Evolutionary conservation across 768 basidiomycete genomes (phyloP).

Genomic region (Russula emetica): DNA sequence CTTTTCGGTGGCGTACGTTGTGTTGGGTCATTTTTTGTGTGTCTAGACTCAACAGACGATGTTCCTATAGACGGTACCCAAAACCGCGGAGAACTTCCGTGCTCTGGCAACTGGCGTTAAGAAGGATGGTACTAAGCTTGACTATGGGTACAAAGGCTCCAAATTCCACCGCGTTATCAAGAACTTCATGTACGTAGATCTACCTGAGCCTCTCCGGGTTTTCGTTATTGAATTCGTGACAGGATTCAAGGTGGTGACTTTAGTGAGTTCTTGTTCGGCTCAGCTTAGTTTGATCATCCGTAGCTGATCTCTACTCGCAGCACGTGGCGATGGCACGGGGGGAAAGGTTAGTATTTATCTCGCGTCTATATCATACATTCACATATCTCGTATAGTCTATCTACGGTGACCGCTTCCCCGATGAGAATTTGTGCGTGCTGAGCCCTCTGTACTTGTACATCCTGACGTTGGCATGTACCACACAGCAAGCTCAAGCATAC

Average conservation of each 20-base stretch:
- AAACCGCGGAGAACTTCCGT: slow-evolving; percentile 97
- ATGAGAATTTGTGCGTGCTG: slow-evolving; percentile 85
- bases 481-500: slow-evolving; percentile 92
- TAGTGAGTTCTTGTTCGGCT: slow-evolving; percentile 50
- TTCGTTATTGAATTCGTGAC: not conserved
- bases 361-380: not conserved
- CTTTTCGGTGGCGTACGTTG: slow-evolving; percentile 76
- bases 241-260: slow-evolving; percentile 99
- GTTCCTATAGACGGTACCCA: slow-evolving; percentile 73
- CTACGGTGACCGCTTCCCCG: slow-evolving; percentile 85
- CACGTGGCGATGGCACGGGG: slow-evolving; percentile 82
- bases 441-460: not conserved
- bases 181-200: slow-evolving; percentile 67
- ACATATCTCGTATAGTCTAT: slow-evolving; percentile 54
- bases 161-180: slow-evolving; percentile 97
- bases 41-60: not conserved
- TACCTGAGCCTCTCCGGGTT: slow-evolving; percentile 28
- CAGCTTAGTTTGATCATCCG: slow-evolving; percentile 20
- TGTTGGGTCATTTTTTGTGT: not conserved
- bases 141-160: slow-evolving; percentile 91
- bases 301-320: slow-evolving; percentile 37
- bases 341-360: slow-evolving; percentile 58
- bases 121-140: slow-evolving; percentile 65
- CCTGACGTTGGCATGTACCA: slow-evolving; percentile 1
- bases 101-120: slow-evolving; percentile 80